A percentile compares a stretch with the other conserved stretches of the same genome.
phyloP scores from a whole-genome alignment of 495 filamentous ascomycete species.

The Neurospora terricola region DNA sequence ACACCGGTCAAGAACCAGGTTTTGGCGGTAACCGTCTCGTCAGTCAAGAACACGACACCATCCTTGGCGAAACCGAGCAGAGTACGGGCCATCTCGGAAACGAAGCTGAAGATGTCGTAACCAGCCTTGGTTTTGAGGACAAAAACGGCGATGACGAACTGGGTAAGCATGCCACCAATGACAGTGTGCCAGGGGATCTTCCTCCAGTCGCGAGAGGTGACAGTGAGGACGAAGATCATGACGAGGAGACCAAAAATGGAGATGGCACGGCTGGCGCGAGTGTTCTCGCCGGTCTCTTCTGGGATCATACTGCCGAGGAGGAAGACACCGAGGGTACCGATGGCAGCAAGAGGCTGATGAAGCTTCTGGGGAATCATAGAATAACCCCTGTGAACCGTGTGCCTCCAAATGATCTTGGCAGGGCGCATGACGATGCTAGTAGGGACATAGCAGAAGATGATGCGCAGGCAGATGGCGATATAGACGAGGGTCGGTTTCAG shows the following conservation, averaged over 20 bases:
- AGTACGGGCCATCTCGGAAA: constrained; percentile 57
- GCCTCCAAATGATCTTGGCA: constrained; percentile 54
- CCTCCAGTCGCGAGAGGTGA: constrained; percentile 60
- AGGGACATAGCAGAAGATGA: constrained; percentile 65
- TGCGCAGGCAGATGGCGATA: constrained; percentile 60
- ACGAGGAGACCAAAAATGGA: constrained; percentile 72
- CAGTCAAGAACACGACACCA: constrained; percentile 65
- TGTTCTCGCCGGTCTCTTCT: constrained; percentile 62
- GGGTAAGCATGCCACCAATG: constrained; percentile 72
- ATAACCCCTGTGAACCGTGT: constrained; percentile 45
- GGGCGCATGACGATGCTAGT: constrained; percentile 55
- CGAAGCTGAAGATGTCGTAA: constrained; percentile 82
- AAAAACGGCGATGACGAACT: constrained; percentile 82
- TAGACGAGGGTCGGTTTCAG: constrained; percentile 76
- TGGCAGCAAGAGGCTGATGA: constrained; percentile 48
- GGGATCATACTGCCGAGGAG: constrained; percentile 66
- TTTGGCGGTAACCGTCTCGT: constrained; percentile 24
- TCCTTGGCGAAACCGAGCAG: constrained; percentile 62
- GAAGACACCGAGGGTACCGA: constrained; percentile 55
- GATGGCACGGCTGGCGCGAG: constrained; percentile 64
- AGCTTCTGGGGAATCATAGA: constrained; percentile 50
- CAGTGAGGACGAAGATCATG: constrained; percentile 54
- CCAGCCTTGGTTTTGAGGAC: constrained; percentile 68
- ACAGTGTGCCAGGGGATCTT: constrained; percentile 80
- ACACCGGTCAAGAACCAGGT: constrained; percentile 64